Evolutionary conservation across 805 yeast species (phyloP), one percentile per base, ranked within the genome.

Genomic region (Monosporozyma aerobia): DNA sequence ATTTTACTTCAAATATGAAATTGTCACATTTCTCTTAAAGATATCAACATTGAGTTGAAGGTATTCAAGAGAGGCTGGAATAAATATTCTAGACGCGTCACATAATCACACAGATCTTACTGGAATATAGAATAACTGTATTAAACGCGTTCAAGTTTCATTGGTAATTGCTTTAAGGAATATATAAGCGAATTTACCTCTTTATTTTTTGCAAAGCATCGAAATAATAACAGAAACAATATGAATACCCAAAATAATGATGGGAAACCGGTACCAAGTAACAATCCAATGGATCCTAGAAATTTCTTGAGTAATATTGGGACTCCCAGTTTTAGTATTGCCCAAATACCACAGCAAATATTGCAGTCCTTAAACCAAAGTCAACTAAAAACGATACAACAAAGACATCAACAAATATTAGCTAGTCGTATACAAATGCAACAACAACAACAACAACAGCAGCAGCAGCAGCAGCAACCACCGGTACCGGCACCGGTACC

Each of bases 381-480:
- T n/a, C 70, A 65, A 52, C 53, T 66, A 29, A 68, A 62, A 47
- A 58, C 64, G 61, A 66, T 66, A 16, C 70, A 68, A 51, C 70
- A 66, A 47, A 62, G 63, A 50, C 70, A 67, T 52, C 69, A 67
- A 44, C 71, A 66, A 51, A 35, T 64, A 27, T 50, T 67, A 41
- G 51, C 62, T 57, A 59, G 54, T 47, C 58, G 70, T 13, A 60
- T 65, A 8, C 68, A 65, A 51, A 64, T 60, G 44, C 62, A 59
- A 40, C 62, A 60, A 47, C 62, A 55, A 29, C 62, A 58, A 44
- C 58, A 50, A 45, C 59, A 51, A 40, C 57, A 44, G n/a, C 61
- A 53, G 40, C 57, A 51, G 45, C 57, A 51, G 44, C 55, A 52
- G 19, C 53, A 41, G 11, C 51, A 46, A 22, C 50, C 55, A 54